Base-by-base conservation (phyloP, 441 rosid genomes). In the Daphne laureola region DNA sequence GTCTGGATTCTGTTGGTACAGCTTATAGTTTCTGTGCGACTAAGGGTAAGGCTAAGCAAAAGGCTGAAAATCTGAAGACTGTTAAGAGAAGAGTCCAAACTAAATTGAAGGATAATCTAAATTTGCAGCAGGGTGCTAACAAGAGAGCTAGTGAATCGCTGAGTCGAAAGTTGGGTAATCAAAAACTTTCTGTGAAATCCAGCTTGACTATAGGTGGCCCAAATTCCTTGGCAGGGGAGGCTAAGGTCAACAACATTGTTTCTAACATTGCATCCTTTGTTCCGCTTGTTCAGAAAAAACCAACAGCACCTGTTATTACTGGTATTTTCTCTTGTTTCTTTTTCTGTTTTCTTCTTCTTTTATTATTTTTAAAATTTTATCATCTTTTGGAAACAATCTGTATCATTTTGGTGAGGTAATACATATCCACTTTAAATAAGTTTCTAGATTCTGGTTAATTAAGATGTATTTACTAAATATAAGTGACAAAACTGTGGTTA, bases 221-320 rank as follows among this genome's bases (percentile, higher is more conserved):
- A 1, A 64, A 67, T 62, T 64, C 83, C 57, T 53, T 63, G 27
- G 78, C 57, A 26, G 75, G 55, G 67, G 83, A 75, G 56, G 52
- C 74, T 53, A 87, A 75, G 79, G 64, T 48, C 59, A 84, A 77
- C 73, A 93, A 93, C 63, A 82, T 93, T 43, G 97, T 85, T 49
- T 85, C 93, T 45, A 80, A 87, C 65, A 46, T 87, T 35, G 62
- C 81, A 78, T 90, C 99, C 8, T 87, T 90, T 57, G 49, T 93
- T 62, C 93, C 97, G 14, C 77, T 90, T 57, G 86, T 87, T 75
- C 95, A 82, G 65, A 92, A 80, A 69, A 87, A 85, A 67, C 84
- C 72, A 73, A 83, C 75, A 47, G 77, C 84, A 64, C 80, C 77
- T 51, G 67, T 80, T 44, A 63, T 73, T 51, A 74, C 87, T 57